Evolutionary conservation across 148 eudicot genomes (phyloP).

Genomic region (Fallopia convolvulus): DNA sequence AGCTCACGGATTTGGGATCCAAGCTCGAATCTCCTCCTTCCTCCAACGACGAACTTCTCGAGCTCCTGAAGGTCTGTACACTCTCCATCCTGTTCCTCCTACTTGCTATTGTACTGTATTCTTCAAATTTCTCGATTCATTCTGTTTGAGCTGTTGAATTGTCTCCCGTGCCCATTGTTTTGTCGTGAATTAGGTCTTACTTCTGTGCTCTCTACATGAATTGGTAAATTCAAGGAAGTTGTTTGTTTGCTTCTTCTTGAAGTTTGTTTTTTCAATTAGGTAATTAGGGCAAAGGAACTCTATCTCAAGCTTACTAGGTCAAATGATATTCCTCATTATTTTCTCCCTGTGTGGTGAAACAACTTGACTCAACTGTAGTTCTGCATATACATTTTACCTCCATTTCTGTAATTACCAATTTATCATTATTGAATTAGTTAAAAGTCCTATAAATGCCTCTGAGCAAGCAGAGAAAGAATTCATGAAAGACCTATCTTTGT

Average conservation of each 20-base stretch:
- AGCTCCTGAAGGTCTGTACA: conserved; percentile 57
- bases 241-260: background rate
- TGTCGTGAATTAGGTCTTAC: background rate
- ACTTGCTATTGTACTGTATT: background rate
- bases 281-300: background rate
- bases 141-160: background rate
- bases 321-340: background rate
- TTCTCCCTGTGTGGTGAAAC: background rate
- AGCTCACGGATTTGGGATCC: conserved; percentile 82
- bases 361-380: background rate
- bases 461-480: background rate
- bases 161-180: background rate
- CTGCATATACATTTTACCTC: background rate
- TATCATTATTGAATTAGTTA: background rate
- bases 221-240: background rate
- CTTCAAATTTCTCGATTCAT: background rate
- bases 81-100: background rate
- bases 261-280: background rate
- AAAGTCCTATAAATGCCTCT: conserved; percentile 2
- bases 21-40: conserved; percentile 64
- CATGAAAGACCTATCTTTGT: background rate
- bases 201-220: background rate
- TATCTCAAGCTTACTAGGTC: background rate
- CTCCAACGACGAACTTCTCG: conserved; percentile 67
- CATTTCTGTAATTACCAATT: background rate